A percentile compares a stretch with the other conserved stretches of the same genome.
Evolutionary conservation across 371 early-diverging fungal species (phyloP).

Genomic region (Syncephalastrum sp.): DNA sequence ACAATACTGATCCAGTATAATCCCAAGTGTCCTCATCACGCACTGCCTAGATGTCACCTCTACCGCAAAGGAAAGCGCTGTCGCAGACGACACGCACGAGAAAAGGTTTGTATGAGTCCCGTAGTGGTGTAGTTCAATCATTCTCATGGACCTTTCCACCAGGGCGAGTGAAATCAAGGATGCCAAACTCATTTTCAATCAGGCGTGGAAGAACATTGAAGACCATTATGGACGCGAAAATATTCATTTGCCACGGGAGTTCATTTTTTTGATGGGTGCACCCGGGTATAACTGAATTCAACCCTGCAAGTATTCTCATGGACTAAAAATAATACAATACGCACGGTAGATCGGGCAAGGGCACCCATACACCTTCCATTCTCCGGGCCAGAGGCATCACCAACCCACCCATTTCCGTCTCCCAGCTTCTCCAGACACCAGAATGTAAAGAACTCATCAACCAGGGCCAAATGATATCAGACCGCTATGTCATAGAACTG

Average conservation of each 20-base stretch:
- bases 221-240: slow-evolving; percentile 60
- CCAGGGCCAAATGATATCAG: slow-evolving; percentile 66
- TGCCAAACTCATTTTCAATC: slow-evolving; percentile 67
- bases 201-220: slow-evolving; percentile 69
- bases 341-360: slow-evolving; percentile 54
- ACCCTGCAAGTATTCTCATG: not conserved
- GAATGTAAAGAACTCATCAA: slow-evolving; percentile 67
- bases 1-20: too few relatives aligned
- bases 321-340: slow-evolving; percentile 1
- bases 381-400: slow-evolving; percentile 63
- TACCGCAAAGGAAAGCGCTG: slow-evolving; percentile 3
- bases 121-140: not conserved
- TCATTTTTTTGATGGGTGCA: slow-evolving; percentile 73
- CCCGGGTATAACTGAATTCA: slow-evolving; percentile 42
- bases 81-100: slow-evolving; percentile 11
- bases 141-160: not conserved
- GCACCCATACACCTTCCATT: slow-evolving; percentile 68
- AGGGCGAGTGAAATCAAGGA: slow-evolving; percentile 61
- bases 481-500: slow-evolving; percentile 61
- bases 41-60: too few relatives aligned
- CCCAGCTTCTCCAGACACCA: slow-evolving; percentile 59
- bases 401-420: slow-evolving; percentile 66
- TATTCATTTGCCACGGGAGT: slow-evolving; percentile 63
- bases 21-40: too few relatives aligned
- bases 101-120: slow-evolving; percentile 1